Evolutionary conservation across 495 filamentous ascomycete genomes (phyloP).

Genomic region (Arthonia radiata): DNA sequence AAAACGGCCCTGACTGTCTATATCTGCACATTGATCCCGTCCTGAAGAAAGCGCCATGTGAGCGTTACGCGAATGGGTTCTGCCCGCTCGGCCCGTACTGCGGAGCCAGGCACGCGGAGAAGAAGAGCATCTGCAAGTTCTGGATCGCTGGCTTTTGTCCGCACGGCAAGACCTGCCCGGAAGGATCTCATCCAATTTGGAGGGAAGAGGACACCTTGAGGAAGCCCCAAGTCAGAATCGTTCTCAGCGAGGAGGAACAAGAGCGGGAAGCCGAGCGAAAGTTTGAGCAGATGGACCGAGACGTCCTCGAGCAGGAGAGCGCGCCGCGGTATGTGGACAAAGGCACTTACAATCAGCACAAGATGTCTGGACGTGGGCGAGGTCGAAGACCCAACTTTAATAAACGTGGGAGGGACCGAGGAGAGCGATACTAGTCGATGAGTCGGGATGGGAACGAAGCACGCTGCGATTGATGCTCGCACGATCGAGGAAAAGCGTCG

Average conservation of each 20-base stretch:
- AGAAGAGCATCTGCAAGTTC: slow-evolving; percentile 46
- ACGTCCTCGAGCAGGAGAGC: too few species aligned
- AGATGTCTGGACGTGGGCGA: too few species aligned
- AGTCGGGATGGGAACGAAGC: too few species aligned
- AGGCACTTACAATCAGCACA: too few species aligned
- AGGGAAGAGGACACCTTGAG: slow-evolving; percentile 38
- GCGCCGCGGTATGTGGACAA: too few species aligned
- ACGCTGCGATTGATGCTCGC: too few species aligned
- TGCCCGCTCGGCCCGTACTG: slow-evolving; percentile 74
- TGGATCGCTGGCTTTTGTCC: slow-evolving; percentile 93
- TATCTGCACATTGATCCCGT: slow-evolving; percentile 85
- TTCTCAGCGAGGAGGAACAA: slow-evolving; percentile 29
- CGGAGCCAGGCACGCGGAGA: slow-evolving; percentile 59
- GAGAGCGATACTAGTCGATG: too few species aligned
- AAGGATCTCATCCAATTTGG: slow-evolving; percentile 65
- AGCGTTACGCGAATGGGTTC: slow-evolving; percentile 88
- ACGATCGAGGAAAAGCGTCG: too few species aligned
- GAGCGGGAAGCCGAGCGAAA: slow-evolving; percentile 17
- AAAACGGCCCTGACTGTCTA: slow-evolving; percentile 87
- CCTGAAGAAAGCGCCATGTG: slow-evolving; percentile 47
- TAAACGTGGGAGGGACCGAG: too few species aligned
- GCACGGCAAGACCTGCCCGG: slow-evolving; percentile 48
- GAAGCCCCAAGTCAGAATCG: slow-evolving; percentile 38
- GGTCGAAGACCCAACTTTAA: too few species aligned
- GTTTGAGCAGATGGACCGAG: too few species aligned